Conservation (phyloP, 768 basidiomycete species). For the Termitomyces sp. region DNA sequence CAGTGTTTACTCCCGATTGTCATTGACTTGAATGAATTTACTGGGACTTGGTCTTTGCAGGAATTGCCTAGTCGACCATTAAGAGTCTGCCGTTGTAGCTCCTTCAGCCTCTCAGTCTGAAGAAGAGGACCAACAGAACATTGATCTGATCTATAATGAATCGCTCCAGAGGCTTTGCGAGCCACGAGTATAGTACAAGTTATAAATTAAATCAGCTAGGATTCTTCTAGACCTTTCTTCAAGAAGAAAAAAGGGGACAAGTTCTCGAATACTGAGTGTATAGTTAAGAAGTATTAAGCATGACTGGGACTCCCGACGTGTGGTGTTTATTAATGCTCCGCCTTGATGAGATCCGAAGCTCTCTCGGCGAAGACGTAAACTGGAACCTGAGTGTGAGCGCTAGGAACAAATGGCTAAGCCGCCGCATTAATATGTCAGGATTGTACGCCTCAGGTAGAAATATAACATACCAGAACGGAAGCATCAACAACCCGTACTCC, state of each 20-base stretch:
- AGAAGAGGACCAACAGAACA: no score
- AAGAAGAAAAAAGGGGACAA: background rate
- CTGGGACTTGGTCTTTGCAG: no score
- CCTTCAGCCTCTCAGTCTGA: no score
- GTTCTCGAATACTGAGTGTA: no score
- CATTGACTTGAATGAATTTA: background rate
- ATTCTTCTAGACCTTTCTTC: background rate
- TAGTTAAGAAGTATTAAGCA: no score
- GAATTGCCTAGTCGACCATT: background rate
- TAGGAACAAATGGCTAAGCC: background rate
- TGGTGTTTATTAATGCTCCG: background rate
- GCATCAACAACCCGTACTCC: constrained; percentile 29
- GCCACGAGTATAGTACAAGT: background rate
- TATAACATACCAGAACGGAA: constrained; percentile 15
- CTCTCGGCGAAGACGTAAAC: background rate
- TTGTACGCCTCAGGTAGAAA: background rate
- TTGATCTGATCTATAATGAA: background rate
- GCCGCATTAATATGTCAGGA: background rate
- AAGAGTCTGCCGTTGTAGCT: background rate
- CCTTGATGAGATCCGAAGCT: background rate
- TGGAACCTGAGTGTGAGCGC: background rate
- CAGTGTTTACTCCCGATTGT: background rate
- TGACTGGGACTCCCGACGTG: background rate
- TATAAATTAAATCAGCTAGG: background rate
- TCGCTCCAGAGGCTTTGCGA: background rate